These are phyloP conservation scores for Paraphaeosphaeria sporulosa DNA, from an alignment of 2,329 filamentous ascomycete genomes.

Conservation along the genomic window DNA sequence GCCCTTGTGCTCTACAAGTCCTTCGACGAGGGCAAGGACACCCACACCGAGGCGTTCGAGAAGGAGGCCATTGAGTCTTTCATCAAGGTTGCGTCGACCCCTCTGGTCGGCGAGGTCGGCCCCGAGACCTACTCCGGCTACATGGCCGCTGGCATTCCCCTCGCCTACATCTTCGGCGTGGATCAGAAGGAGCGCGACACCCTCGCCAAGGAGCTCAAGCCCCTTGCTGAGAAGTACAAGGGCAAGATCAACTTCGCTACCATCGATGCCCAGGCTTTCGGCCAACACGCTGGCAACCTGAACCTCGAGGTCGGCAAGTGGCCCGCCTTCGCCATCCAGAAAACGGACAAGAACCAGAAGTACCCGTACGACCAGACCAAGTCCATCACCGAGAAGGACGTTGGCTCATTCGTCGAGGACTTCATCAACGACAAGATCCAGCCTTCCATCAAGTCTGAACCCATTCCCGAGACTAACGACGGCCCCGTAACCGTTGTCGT, in stretches of 20 bases:
- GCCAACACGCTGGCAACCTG: conserved; percentile 93
- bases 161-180: conserved; percentile 98
- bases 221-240: conserved; percentile 89
- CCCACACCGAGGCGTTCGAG: conserved; percentile 83
- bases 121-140: conserved; percentile 96
- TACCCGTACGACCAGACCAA: conserved; percentile 89
- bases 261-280: conserved; percentile 93
- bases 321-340: conserved; percentile 97
- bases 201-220: conserved; percentile 79
- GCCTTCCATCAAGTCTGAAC: conserved; percentile 98
- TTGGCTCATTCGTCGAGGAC: conserved; percentile 84
- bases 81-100: conserved; percentile 83
- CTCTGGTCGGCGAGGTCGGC: conserved; percentile 92
- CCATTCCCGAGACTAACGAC: conserved; percentile 91
- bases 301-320: conserved; percentile 96
- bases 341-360: conserved; percentile 94
- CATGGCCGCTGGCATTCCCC: conserved; percentile 89
- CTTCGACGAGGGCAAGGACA: conserved; percentile 94
- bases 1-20: conserved; percentile 94
- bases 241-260: conserved; percentile 97
- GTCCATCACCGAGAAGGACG: conserved; percentile 75
- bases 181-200: conserved; percentile 85
- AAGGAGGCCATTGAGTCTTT: conserved; percentile 81
- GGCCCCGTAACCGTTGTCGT: conserved; percentile 88
- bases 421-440: conserved; percentile 88